phyloP scores from a whole-genome alignment of 352 stramenopile genomes.

The Pythium guiyangense region DNA sequence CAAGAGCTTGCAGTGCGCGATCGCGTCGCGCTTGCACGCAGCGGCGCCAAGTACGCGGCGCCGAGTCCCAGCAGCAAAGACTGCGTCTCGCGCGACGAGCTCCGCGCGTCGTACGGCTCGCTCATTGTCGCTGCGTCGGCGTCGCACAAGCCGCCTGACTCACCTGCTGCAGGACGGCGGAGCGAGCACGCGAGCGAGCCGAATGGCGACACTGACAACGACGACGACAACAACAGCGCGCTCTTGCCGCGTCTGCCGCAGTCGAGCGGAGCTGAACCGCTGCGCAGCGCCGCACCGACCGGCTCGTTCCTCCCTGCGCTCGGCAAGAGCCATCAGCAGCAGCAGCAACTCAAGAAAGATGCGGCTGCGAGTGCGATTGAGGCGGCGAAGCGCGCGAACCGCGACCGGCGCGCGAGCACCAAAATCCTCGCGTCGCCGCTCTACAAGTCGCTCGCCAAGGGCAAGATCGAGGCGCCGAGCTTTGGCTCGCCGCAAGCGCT shows the following conservation, averaged over 20 bases:
- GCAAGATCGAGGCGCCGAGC: constrained; percentile 26
- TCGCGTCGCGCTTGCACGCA: constrained; percentile 27
- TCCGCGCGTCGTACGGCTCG: constrained; percentile 52
- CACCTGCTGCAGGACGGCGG: not conserved
- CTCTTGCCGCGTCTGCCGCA: constrained; percentile 4
- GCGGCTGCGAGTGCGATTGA: too few species aligned
- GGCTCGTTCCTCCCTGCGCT: constrained; percentile 29
- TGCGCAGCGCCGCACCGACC: constrained; percentile 1
- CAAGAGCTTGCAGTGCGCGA: constrained; percentile 50
- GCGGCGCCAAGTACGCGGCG: constrained; percentile 19
- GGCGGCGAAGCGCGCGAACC: constrained; percentile 20
- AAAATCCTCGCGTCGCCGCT: constrained; percentile 72
- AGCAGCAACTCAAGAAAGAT: constrained; percentile 8
- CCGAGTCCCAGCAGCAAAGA: constrained; percentile 10
- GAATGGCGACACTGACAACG: too few species aligned
- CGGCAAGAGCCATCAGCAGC: constrained; percentile 10
- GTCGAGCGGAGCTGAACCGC: not conserved
- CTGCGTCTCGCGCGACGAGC: constrained; percentile 42
- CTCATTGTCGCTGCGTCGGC: constrained; percentile 44
- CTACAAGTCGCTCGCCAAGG: constrained; percentile 67
- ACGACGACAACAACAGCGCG: not conserved
- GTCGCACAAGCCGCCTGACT: constrained; percentile 15
- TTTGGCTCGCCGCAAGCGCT: constrained; percentile 28
- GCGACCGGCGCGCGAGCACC: constrained; percentile 26
- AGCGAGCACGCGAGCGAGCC: constrained; percentile 24